Percentiles rank a stretch among this genome's conserved stretches.
Conservation (phyloP, 306 rosid species). For the Sicyos edulis region DNA sequence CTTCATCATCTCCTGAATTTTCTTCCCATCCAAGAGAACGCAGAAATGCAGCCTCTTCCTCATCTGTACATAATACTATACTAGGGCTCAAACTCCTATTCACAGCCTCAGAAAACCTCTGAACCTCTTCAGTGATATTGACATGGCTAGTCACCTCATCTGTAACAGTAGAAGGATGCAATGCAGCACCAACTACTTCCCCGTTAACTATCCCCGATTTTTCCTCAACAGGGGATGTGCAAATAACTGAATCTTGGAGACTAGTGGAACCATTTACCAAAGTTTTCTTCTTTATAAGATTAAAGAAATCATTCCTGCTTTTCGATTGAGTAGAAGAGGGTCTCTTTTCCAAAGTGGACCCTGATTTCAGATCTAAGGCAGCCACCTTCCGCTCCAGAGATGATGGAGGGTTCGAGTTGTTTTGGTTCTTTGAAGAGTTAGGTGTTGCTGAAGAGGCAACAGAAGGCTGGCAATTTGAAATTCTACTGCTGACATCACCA, state of each 20-base stretch:
- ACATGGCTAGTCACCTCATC: constrained; percentile 51
- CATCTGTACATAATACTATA: constrained; percentile 57
- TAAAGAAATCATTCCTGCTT: too few relatives aligned
- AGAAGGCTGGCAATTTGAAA: constrained; percentile 52
- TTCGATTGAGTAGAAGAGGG: constrained; percentile 60
- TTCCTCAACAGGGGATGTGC: constrained; percentile 47
- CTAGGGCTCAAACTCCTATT: constrained; percentile 32
- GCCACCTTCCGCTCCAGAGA: constrained; percentile 55
- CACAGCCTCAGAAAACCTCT: constrained; percentile 35
- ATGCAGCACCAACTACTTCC: constrained; percentile 42
- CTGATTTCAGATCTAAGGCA: constrained; percentile 61
- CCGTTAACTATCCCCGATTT: constrained; percentile 48
- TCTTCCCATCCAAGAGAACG: constrained; percentile 99
- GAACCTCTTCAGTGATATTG: constrained; percentile 42
- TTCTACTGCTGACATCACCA: constrained; percentile 41
- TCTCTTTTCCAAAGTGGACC: constrained; percentile 65
- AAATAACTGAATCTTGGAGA: constrained; percentile 45
- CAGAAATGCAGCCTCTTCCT: constrained; percentile 93
- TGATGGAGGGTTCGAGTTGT: constrained; percentile 38
- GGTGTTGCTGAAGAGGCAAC: constrained; percentile 53
- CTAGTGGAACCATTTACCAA: constrained; percentile 40
- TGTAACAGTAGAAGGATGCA: constrained; percentile 38
- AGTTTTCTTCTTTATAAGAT: constrained; percentile 74
- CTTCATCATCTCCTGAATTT: constrained; percentile 83
- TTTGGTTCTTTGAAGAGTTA: constrained; percentile 39